phyloP scores from a whole-genome alignment of 1,284 basidiomycete species.

The Ganoderma sinense region DNA sequence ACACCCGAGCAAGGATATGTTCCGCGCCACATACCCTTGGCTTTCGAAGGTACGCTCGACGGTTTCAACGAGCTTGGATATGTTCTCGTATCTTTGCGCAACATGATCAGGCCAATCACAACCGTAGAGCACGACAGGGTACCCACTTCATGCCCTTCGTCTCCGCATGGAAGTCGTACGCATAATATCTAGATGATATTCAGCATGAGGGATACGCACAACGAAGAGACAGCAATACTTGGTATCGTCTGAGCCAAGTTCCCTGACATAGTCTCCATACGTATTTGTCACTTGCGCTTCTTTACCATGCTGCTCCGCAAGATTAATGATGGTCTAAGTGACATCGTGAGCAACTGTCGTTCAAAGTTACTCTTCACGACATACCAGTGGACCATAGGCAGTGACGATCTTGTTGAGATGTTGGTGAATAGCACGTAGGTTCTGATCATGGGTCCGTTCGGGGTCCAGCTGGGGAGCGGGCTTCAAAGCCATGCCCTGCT shows the following conservation, averaged over 20 bases:
- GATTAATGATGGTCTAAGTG: conserved; percentile 80
- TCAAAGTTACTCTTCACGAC: neutral
- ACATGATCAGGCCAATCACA: conserved; percentile 14
- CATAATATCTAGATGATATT: conserved; percentile 51
- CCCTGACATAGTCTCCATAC: conserved; percentile 76
- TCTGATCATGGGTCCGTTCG: conserved; percentile 80
- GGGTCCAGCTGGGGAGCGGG: conserved; percentile 83
- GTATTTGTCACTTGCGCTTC: conserved; percentile 84
- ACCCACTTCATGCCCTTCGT: conserved; percentile 90
- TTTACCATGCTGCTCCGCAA: conserved; percentile 91
- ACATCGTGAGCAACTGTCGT: neutral
- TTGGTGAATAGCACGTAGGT: conserved; percentile 71
- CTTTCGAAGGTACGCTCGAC: conserved; percentile 78
- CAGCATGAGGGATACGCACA: neutral
- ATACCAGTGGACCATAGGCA: conserved; percentile 82
- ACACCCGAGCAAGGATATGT: conserved; percentile 1
- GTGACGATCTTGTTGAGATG: conserved; percentile 79
- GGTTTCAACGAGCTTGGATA: conserved; percentile 77
- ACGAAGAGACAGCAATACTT: conserved; percentile 50
- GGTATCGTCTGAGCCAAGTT: conserved; percentile 68
- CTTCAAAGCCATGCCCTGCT: conserved; percentile 86
- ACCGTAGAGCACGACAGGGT: conserved; percentile 5
- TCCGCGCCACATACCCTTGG: conserved; percentile 64
- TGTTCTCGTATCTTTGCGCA: conserved; percentile 81
- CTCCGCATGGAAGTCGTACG: conserved; percentile 93